Conservation (phyloP, 2,329 filamentous ascomycete species). For the Neopestalotiopsis sp. region DNA sequence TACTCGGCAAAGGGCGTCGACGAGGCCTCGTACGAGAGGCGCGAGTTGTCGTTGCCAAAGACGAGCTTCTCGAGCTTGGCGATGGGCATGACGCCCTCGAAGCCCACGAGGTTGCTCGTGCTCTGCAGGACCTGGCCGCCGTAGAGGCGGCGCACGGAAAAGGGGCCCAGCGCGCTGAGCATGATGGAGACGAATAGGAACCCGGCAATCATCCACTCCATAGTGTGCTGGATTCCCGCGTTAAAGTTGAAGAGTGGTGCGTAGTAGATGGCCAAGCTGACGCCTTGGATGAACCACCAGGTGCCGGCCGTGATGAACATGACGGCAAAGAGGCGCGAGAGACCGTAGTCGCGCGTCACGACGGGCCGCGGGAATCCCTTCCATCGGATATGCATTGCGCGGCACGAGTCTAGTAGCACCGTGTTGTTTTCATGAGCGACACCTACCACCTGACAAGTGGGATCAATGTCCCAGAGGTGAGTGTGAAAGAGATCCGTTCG, state of each 20-base stretch:
- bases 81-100: conserved; percentile 34
- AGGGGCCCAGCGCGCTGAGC: conserved; percentile 26
- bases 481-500: conserved; percentile 32
- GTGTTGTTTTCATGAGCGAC: conserved; percentile 35
- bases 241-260: conserved; percentile 20
- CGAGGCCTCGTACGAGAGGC: conserved; percentile 33
- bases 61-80: conserved; percentile 30
- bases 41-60: conserved; percentile 30
- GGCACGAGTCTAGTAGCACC: conserved; percentile 36
- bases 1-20: conserved; percentile 27
- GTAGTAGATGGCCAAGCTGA: conserved; percentile 23
- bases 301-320: conserved; percentile 24
- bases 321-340: conserved; percentile 18
- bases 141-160: conserved; percentile 27
- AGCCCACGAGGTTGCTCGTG: conserved; percentile 31
- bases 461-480: conserved; percentile 39
- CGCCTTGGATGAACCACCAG: conserved; percentile 25
- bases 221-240: background rate
- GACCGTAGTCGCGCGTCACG: conserved; percentile 18
- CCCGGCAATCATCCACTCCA: conserved; percentile 20
- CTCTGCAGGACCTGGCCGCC: conserved; percentile 29
- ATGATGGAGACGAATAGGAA: conserved; percentile 22
- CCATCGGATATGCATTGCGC: conserved; percentile 38
- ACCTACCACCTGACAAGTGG: conserved; percentile 37
- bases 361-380: conserved; percentile 34